Evolutionary conservation across 495 filamentous ascomycete species (phyloP), one percentile per base, ranked within the genome.

Genomic region (Cenococcum geophilum): DNA sequence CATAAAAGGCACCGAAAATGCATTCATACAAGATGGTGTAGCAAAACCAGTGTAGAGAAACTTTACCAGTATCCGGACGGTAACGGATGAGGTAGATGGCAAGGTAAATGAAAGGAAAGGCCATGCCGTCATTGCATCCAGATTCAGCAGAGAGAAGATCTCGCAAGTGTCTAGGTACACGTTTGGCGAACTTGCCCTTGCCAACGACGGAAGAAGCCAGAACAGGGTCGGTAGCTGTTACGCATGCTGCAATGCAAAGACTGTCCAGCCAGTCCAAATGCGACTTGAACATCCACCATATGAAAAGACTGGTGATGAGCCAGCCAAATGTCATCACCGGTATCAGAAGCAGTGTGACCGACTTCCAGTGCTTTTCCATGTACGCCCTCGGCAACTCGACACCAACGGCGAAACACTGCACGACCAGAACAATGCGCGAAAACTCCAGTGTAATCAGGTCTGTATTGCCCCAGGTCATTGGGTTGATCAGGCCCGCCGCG

Each of bases 121-220:
- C 93, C 95, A 97, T 97, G 74, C 95, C 95, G 73, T 99, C 95
- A 77, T 99, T 99, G 79, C 95, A 99, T 23, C 95, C 95, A 1
- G 95, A 97, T 74, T 99, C 95, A 60, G 92, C 92, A 14, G 95
- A 97, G 35, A 99, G 80, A 12, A 99, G 65, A 73, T 99, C 95
- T 76, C 95, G 83, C 73, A 99, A 77, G 83, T 97, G 95, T 76
- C 95, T 97, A 20, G 95, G 95, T 21, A 99, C 91, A 60, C 95
- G 83, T 74, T 95, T 96, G 50, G 95, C 92, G 68, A 99, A 99
- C 72, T 97, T 97, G 67, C 95, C 95, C 75, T 96, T 97, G 71
- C 95, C 95, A 45, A 99, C 95, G 55, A 99, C 95, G 16, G 95
- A 97, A 36, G 92, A 96, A 36, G 95, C 95, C 66, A 99, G 79